A percentile compares a stretch with the other conserved stretches of the same genome.
These are phyloP conservation scores for Phytophthora nicotianae DNA, from an alignment of 352 stramenopile species.

Conservation along the genomic window DNA sequence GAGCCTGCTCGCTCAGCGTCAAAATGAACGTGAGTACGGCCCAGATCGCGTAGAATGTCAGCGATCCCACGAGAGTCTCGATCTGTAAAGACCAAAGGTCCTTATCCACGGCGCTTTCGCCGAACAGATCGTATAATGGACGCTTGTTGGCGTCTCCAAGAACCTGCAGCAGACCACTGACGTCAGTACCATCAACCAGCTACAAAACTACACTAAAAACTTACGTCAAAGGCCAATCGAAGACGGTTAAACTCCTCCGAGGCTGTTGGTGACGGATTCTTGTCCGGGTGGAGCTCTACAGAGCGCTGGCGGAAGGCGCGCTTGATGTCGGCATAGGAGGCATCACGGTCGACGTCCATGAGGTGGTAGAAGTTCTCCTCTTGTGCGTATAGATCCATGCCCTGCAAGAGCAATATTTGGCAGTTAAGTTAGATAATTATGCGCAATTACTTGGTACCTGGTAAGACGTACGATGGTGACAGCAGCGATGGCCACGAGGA, in stretches of 20 bases:
- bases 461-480: conserved; percentile 88
- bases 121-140: conserved; percentile 97
- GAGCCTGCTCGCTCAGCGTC: conserved; percentile 91
- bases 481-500: conserved; percentile 91
- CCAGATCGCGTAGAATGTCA: conserved; percentile 96
- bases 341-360: conserved; percentile 89
- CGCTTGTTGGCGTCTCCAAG: conserved; percentile 92
- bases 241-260: conserved; percentile 93
- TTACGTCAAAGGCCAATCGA: conserved; percentile 95
- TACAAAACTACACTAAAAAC: conserved; percentile 6
- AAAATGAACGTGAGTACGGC: conserved; percentile 95
- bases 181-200: conserved; percentile 8
- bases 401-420: conserved; percentile 27
- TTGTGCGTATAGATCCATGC: conserved; percentile 88
- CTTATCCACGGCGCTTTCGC: conserved; percentile 88
- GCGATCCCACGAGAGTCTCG: conserved; percentile 90
- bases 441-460: conserved; percentile 3
- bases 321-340: conserved; percentile 95
- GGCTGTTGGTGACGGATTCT: conserved; percentile 93
- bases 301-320: conserved; percentile 95
- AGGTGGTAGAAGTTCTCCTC: conserved; percentile 96
- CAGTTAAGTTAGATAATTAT: neutral
- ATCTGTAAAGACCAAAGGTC: conserved; percentile 90
- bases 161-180: conserved; percentile 27
- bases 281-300: conserved; percentile 97